Conservation (phyloP, 495 filamentous ascomycete species). For the Trichoderma erinaceum region DNA sequence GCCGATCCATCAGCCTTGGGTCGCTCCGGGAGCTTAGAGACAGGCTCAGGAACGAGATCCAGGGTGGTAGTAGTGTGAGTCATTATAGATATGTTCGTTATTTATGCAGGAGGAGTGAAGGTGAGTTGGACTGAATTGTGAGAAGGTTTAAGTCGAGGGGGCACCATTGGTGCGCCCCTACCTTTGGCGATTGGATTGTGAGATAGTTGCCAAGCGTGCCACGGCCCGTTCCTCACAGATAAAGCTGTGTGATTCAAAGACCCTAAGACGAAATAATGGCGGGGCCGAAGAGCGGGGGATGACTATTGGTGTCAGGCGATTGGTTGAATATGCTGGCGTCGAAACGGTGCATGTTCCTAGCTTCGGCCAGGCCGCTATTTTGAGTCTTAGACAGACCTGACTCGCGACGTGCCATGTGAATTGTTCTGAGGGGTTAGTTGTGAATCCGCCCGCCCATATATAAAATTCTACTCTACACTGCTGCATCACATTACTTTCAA, state of each 20-base stretch:
- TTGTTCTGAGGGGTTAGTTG: neutral
- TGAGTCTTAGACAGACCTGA: neutral
- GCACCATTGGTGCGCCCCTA: neutral
- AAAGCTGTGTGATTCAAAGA: slow-evolving; percentile 6
- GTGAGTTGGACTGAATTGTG: slow-evolving; percentile 14
- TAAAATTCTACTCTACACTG: neutral
- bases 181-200: neutral
- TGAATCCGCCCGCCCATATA: neutral
- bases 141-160: slow-evolving; percentile 9
- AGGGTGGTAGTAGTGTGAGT: slow-evolving; percentile 7
- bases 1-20: slow-evolving; percentile 13
- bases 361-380: slow-evolving; percentile 12
- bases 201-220: slow-evolving; percentile 7
- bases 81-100: slow-evolving; percentile 8
- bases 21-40: slow-evolving; percentile 14
- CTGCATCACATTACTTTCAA: neutral
- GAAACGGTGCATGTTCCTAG: slow-evolving; percentile 9
- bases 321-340: slow-evolving; percentile 11
- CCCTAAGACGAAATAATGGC: slow-evolving; percentile 4
- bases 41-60: slow-evolving; percentile 16
- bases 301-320: slow-evolving; percentile 15
- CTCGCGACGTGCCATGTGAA: too few relatives aligned
- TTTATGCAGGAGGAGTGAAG: slow-evolving; percentile 4
- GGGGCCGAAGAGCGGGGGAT: slow-evolving; percentile 12
- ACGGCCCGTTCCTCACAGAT: slow-evolving; percentile 4